A percentile compares a stretch with the other conserved stretches of the same genome.
Evolutionary conservation across 768 basidiomycete genomes (phyloP).

Genomic region (Pluteus cervinus): DNA sequence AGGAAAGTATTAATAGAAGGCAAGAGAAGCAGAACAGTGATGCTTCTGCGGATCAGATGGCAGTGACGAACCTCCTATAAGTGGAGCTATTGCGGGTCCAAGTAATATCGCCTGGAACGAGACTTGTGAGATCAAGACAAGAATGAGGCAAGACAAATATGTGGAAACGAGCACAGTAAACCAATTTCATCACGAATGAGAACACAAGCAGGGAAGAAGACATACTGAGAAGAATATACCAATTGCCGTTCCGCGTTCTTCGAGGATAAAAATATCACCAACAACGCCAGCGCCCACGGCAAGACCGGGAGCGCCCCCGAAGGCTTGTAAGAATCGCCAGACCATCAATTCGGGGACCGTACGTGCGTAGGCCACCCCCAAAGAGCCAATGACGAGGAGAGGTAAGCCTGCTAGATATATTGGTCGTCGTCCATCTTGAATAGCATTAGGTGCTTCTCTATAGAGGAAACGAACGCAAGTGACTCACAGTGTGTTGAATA

Average conservation of each 20-base stretch:
- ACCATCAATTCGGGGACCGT: slow-evolving; percentile 43
- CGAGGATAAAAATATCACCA: slow-evolving; percentile 60
- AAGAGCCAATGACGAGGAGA: slow-evolving; percentile 48
- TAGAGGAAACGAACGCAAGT: slow-evolving; percentile 21
- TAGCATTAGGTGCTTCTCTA: background rate
- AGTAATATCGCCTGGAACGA: too few species aligned
- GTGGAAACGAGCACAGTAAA: slow-evolving; percentile 26
- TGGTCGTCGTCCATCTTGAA: slow-evolving; percentile 51
- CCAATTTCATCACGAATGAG: background rate
- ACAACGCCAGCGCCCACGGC: slow-evolving; percentile 57
- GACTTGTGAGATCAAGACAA: too few species aligned
- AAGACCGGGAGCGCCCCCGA: slow-evolving; percentile 52
- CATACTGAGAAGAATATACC: slow-evolving; percentile 51
- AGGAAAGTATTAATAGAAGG: background rate
- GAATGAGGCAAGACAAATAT: too few species aligned
- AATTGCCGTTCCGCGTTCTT: slow-evolving; percentile 55
- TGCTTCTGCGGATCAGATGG: too few species aligned
- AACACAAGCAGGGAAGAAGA: too few species aligned
- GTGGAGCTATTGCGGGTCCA: slow-evolving; percentile 57
- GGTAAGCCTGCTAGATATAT: slow-evolving; percentile 59
- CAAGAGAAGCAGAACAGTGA: background rate
- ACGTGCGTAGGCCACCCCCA: slow-evolving; percentile 48
- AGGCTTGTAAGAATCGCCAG: slow-evolving; percentile 60
- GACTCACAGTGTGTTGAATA: slow-evolving; percentile 37
- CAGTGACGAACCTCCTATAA: slow-evolving; percentile 49